Evolutionary conservation across 2,329 filamentous ascomycete species (phyloP).

Genomic region (Aspergillus sp.): DNA sequence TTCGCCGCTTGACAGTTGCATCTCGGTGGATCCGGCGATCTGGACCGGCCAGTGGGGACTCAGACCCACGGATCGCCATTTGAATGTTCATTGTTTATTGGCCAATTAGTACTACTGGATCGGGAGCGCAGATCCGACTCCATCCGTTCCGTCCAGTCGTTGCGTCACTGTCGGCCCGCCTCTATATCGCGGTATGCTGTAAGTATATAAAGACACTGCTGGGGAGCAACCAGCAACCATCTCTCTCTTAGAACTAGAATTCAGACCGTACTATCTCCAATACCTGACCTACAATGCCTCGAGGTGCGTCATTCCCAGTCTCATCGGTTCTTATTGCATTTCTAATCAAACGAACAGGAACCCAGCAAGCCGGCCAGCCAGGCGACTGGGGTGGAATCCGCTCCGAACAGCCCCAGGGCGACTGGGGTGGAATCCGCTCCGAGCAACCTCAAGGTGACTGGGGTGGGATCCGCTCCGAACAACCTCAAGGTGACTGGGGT

Average conservation of each 20-base stretch:
- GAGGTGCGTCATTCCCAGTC: neutral
- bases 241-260: neutral
- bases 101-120: neutral
- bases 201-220: neutral
- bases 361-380: neutral
- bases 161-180: too few relatives aligned
- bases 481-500: too few relatives aligned
- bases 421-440: too few relatives aligned
- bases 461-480: neutral
- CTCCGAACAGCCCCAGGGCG: neutral
- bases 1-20: too few relatives aligned
- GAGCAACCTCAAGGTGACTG: too few relatives aligned
- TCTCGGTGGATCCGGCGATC: too few relatives aligned
- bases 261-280: neutral
- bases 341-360: neutral
- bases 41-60: too few relatives aligned
- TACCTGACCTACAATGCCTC: neutral
- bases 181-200: too few relatives aligned
- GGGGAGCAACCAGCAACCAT: neutral
- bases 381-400: too few relatives aligned
- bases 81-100: accelerated
- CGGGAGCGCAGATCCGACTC: neutral
- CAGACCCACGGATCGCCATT: too few relatives aligned
- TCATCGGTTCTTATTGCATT: neutral
- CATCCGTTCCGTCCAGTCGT: too few relatives aligned